Conservation (phyloP, 2,329 filamentous ascomycete genomes). For the Sclerotinia nivalis region DNA sequence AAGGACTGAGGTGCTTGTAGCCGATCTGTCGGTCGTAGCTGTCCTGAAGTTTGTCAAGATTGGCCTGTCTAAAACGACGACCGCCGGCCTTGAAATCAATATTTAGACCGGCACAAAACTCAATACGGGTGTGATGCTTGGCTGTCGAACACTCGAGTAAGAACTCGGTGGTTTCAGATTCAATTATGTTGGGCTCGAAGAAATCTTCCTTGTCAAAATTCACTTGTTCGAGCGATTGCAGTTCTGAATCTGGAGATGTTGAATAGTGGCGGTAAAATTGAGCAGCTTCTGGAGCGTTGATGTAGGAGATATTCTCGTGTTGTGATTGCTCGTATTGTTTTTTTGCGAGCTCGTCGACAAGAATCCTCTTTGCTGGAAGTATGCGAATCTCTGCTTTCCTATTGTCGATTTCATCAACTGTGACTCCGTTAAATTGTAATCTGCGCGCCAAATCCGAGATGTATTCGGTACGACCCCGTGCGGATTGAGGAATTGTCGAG, state of each 20-base stretch:
- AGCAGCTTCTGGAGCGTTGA: background rate
- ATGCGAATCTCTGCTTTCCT: too few species aligned
- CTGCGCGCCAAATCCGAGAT: background rate
- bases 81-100: background rate
- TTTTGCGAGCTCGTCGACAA: background rate
- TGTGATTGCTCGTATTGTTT: background rate
- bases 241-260: background rate
- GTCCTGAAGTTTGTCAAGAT: background rate
- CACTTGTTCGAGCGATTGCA: background rate
- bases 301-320: background rate
- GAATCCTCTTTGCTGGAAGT: background rate
- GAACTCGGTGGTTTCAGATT: background rate
- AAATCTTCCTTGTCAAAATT: background rate
- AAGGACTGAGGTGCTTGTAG: background rate
- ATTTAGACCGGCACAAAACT: background rate
- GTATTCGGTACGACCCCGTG: too few species aligned
- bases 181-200: background rate
- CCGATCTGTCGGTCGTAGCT: background rate
- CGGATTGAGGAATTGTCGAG: background rate
- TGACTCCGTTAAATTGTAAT: background rate
- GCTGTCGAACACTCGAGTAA: background rate
- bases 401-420: background rate
- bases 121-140: background rate
- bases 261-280: background rate
- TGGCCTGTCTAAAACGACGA: background rate